Conservation (phyloP, 2,329 filamentous ascomycete species). For the Daldinia sp. region DNA sequence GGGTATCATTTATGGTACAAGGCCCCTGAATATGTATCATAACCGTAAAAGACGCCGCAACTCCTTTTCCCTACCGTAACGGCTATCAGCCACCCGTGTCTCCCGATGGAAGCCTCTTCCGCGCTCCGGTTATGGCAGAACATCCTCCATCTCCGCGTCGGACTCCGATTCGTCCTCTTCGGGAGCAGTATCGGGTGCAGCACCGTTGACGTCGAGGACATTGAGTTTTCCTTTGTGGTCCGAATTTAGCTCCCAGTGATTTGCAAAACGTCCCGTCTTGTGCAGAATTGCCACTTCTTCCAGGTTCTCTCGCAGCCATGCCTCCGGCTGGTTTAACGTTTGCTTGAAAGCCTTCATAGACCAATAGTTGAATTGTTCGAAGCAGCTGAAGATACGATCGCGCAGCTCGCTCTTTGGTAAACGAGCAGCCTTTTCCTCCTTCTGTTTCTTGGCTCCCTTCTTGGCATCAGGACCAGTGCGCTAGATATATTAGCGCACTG, state of each 20-base stretch:
- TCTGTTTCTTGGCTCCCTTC: slow-evolving; percentile 78
- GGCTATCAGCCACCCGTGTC: neutral
- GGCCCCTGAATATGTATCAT: slow-evolving; percentile 16
- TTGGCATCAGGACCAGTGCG: slow-evolving; percentile 59
- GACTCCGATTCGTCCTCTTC: slow-evolving; percentile 69
- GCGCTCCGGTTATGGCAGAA: slow-evolving; percentile 55
- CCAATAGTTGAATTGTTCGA: slow-evolving; percentile 91
- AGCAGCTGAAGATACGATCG: slow-evolving; percentile 85
- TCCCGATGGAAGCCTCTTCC: neutral
- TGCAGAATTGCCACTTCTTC: slow-evolving; percentile 86
- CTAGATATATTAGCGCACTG: slow-evolving; percentile 38
- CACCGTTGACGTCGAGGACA: slow-evolving; percentile 65
- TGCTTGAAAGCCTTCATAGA: slow-evolving; percentile 87
- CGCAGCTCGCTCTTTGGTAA: slow-evolving; percentile 90
- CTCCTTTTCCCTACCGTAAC: slow-evolving; percentile 36
- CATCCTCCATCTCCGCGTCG: slow-evolving; percentile 83
- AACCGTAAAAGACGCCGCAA: slow-evolving; percentile 35
- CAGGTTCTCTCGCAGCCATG: slow-evolving; percentile 88
- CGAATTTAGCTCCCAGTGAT: slow-evolving; percentile 83
- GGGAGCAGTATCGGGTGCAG: slow-evolving; percentile 59
- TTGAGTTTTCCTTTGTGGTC: slow-evolving; percentile 70
- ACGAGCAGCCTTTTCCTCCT: slow-evolving; percentile 72
- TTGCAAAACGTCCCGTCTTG: slow-evolving; percentile 85
- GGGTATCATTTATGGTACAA: slow-evolving; percentile 49
- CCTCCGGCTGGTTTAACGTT: slow-evolving; percentile 85